Conservation (phyloP, 768 basidiomycete genomes). For the Pleurotus eryngii region DNA sequence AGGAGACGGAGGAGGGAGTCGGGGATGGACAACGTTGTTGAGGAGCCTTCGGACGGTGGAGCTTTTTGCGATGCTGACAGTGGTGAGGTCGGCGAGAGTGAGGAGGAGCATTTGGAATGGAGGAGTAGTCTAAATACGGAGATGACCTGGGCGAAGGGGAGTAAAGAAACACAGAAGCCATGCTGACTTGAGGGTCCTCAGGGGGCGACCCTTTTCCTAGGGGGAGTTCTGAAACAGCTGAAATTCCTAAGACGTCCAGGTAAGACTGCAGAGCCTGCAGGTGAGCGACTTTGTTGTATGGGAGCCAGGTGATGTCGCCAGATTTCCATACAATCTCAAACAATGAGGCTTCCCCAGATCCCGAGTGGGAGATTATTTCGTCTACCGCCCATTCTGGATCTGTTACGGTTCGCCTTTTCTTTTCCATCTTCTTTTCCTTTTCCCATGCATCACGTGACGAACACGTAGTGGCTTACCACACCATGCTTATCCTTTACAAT, state of each 20-base stretch:
- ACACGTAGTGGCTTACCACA: too few species aligned
- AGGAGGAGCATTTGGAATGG: not conserved
- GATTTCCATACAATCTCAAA: conserved; percentile 19
- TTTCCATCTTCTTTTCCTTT: too few species aligned
- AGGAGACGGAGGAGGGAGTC: not conserved
- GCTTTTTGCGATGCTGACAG: too few species aligned
- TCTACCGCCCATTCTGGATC: conserved; percentile 3
- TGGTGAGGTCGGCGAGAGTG: not conserved
- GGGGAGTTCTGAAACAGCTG: not conserved
- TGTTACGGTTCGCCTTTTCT: too few species aligned
- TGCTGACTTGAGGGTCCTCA: not conserved
- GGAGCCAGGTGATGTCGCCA: conserved; percentile 18
- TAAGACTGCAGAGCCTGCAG: conserved; percentile 13
- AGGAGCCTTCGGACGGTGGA: too few species aligned
- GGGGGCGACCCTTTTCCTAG: not conserved
- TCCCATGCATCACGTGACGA: too few species aligned
- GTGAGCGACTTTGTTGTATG: conserved; percentile 10
- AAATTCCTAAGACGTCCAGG: conserved; percentile 13
- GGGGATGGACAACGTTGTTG: too few species aligned
- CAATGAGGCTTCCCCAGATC: conserved; percentile 10
- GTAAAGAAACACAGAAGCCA: not conserved
- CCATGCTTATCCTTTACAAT: too few species aligned
- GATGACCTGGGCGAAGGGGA: not conserved
- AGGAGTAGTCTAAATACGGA: not conserved
- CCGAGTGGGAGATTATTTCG: conserved; percentile 15